These are phyloP conservation scores for Marvania coccoides DNA, from an alignment of 139 green algal genomes.

Conservation along the genomic window DNA sequence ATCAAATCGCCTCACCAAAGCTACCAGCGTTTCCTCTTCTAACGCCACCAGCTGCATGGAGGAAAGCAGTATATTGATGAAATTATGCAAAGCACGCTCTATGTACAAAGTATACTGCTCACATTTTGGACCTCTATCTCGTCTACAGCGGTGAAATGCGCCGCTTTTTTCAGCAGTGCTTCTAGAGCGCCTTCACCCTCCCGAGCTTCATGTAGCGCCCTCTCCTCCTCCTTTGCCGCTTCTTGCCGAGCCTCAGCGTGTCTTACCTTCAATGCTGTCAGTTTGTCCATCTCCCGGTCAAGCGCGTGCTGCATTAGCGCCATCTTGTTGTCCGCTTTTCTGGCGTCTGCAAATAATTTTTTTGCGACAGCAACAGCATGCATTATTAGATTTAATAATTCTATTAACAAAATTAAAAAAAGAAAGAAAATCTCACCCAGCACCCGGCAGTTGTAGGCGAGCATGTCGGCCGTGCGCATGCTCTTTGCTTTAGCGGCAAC, in stretches of 20 bases:
- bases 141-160: neutral
- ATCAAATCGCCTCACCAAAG: neutral
- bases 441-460: slow-evolving; percentile 25
- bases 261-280: neutral
- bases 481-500: neutral
- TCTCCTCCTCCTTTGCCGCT: neutral
- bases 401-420: neutral
- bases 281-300: slow-evolving; percentile 9
- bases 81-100: neutral
- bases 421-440: slow-evolving; percentile 1
- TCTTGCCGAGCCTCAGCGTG: neutral
- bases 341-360: slow-evolving; percentile 2
- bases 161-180: neutral
- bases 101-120: neutral
- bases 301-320: slow-evolving; percentile 18
- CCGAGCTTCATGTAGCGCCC: neutral
- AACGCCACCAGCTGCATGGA: neutral
- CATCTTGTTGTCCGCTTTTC: slow-evolving; percentile 19
- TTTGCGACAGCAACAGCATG: neutral
- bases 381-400: neutral
- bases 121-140: neutral
- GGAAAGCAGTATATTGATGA: neutral
- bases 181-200: neutral
- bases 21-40: neutral
- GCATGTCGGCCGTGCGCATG: slow-evolving; percentile 16